phyloP scores from a whole-genome alignment of 305 asterid species.

The Petunia hybrid region DNA sequence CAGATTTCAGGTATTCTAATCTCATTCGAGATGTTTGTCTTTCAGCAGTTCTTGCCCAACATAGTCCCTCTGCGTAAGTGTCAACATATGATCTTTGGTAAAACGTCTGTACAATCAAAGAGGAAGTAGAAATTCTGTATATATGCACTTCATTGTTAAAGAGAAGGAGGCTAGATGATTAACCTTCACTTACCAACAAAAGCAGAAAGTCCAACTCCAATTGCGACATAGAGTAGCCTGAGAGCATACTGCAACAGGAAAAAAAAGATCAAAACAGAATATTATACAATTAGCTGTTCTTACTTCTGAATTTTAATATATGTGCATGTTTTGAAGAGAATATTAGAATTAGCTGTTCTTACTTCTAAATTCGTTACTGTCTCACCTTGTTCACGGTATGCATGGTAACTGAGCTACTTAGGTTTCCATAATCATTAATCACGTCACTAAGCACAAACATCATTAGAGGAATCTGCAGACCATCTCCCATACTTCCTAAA shows the following conservation, averaged over 20 bases:
- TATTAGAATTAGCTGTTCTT: not conserved
- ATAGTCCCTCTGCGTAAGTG: constrained; percentile 65
- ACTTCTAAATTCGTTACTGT: not conserved
- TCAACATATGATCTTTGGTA: constrained; percentile 1
- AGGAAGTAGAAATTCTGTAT: not conserved
- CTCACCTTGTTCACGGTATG: constrained; percentile 64
- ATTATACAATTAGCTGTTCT: not conserved
- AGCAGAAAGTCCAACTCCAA: constrained; percentile 81
- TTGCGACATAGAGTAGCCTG: constrained; percentile 81
- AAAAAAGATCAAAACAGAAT: not conserved
- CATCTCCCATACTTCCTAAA: constrained; percentile 90
- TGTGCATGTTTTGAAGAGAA: not conserved
- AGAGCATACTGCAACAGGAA: constrained; percentile 60
- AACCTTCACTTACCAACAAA: constrained; percentile 62
- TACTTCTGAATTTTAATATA: too few relatives aligned
- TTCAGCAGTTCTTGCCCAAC: constrained; percentile 97
- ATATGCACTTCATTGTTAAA: not conserved
- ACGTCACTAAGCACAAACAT: constrained; percentile 81
- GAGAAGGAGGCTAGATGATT: not conserved
- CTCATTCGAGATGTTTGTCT: constrained; percentile 87
- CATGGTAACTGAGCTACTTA: constrained; percentile 40
- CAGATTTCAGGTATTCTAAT: constrained; percentile 82
- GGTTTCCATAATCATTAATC: constrained; percentile 69
- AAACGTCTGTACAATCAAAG: not conserved
- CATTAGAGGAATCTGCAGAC: constrained; percentile 78